phyloP scores from a whole-genome alignment of 805 yeast genomes.

The Saccharomycopsis fermentans region DNA sequence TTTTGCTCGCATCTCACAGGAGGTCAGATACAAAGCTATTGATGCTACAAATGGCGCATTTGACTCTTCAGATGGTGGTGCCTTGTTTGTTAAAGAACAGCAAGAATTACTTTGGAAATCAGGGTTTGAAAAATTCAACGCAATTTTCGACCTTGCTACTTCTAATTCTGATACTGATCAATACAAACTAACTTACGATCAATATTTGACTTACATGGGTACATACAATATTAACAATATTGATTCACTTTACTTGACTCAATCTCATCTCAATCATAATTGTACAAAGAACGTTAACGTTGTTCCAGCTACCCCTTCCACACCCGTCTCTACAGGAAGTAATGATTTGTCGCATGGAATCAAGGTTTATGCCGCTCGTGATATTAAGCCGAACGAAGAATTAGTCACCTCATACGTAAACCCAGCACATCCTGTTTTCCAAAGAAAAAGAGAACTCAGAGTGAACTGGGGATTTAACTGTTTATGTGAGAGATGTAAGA shows the following conservation, averaged over 20 bases:
- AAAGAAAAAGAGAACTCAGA: slow-evolving; percentile 55
- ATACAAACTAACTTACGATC: slow-evolving; percentile 34
- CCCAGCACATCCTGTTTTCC: slow-evolving; percentile 49
- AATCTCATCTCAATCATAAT: slow-evolving; percentile 66
- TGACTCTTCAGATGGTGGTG: slow-evolving; percentile 38
- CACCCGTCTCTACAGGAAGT: neutral
- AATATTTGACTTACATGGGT: slow-evolving; percentile 54
- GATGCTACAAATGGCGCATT: slow-evolving; percentile 41
- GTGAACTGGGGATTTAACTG: slow-evolving; percentile 78
- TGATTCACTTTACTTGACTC: slow-evolving; percentile 49
- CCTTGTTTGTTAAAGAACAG: slow-evolving; percentile 44
- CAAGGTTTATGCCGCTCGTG: slow-evolving; percentile 47
- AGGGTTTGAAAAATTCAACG: slow-evolving; percentile 41
- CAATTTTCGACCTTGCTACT: slow-evolving; percentile 30
- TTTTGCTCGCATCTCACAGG: slow-evolving; percentile 64
- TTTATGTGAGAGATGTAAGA: slow-evolving; percentile 52
- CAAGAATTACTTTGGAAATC: slow-evolving; percentile 49
- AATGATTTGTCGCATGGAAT: slow-evolving; percentile 34
- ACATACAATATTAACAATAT: slow-evolving; percentile 66
- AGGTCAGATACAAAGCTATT: slow-evolving; percentile 46
- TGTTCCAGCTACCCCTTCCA: neutral
- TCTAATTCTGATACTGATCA: slow-evolving; percentile 16
- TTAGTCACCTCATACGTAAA: slow-evolving; percentile 61
- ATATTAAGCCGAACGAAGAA: slow-evolving; percentile 56
- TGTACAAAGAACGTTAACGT: slow-evolving; percentile 65